Evolutionary conservation across 225 moss, liverwort and hornwort species (phyloP).

Genomic region (Ulota crispa): DNA sequence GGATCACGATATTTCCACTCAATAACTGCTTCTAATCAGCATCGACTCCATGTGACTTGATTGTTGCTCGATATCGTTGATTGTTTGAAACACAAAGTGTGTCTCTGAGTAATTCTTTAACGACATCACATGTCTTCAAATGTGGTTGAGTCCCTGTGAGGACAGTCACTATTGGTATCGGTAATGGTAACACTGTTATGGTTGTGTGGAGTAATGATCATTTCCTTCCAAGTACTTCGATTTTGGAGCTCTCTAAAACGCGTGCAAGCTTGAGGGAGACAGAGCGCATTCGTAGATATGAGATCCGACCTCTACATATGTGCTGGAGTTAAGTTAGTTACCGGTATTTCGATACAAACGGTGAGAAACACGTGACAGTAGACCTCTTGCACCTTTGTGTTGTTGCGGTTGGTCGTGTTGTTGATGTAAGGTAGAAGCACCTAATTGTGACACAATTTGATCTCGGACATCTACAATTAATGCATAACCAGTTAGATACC

Average conservation of each 20-base stretch:
- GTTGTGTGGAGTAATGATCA: no score
- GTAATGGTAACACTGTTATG: background rate
- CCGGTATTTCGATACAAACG: constrained; percentile 6
- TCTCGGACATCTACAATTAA: no score
- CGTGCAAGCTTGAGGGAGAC: background rate
- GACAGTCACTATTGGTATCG: background rate
- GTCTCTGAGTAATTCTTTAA: background rate
- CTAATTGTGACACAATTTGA: no score
- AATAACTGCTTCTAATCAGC: background rate
- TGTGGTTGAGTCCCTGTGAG: background rate
- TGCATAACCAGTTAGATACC: no score
- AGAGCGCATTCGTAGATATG: constrained; percentile 21
- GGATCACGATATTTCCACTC: background rate
- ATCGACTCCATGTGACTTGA: background rate
- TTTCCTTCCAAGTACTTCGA: background rate
- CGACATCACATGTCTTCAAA: background rate
- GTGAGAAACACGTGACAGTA: constrained; percentile 3
- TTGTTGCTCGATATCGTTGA: background rate
- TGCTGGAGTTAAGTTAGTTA: constrained; percentile 42
- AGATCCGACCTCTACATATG: constrained; percentile 2
- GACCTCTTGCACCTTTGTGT: background rate
- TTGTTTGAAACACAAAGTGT: background rate
- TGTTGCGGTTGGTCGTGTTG: constrained; percentile 7
- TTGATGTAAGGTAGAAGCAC: no score
- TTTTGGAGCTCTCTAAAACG: background rate